phyloP scores from a whole-genome alignment of 2,329 filamentous ascomycete genomes.

The Paraphoma chrysanthemicola region DNA sequence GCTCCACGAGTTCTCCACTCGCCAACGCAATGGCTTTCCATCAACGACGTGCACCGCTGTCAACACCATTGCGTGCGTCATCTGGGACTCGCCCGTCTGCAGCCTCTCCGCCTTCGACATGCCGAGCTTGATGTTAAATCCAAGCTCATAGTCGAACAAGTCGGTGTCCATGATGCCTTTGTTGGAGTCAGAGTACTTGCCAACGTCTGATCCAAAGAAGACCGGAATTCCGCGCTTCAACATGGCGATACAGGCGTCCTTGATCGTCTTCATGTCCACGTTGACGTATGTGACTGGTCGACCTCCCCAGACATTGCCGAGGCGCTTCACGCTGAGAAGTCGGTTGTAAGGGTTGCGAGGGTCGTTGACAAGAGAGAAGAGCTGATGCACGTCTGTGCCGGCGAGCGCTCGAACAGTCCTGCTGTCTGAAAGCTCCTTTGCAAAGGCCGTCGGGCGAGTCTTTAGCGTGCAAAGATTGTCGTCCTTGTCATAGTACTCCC shows the following conservation, averaged over 20 bases:
- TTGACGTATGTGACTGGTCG: slow-evolving; percentile 82
- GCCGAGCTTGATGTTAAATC: slow-evolving; percentile 77
- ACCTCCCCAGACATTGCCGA: slow-evolving; percentile 83
- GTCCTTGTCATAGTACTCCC: slow-evolving; percentile 78
- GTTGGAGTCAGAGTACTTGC: slow-evolving; percentile 74
- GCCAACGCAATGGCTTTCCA: slow-evolving; percentile 75
- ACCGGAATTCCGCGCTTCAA: slow-evolving; percentile 78
- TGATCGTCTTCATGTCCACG: slow-evolving; percentile 76
- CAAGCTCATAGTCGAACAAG: slow-evolving; percentile 80
- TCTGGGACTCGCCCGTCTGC: slow-evolving; percentile 75
- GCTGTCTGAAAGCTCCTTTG: slow-evolving; percentile 69
- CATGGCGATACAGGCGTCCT: slow-evolving; percentile 77
- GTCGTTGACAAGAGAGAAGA: slow-evolving; percentile 86
- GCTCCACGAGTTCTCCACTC: slow-evolving; percentile 89
- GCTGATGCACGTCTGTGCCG: slow-evolving; percentile 66
- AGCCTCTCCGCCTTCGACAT: slow-evolving; percentile 80
- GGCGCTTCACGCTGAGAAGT: slow-evolving; percentile 76
- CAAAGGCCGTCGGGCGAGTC: slow-evolving; percentile 74
- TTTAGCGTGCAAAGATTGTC: slow-evolving; percentile 68
- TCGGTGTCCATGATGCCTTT: slow-evolving; percentile 81
- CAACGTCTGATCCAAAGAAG: slow-evolving; percentile 90
- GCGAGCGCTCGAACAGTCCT: slow-evolving; percentile 64
- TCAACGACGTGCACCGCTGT: slow-evolving; percentile 81
- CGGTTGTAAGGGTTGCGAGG: slow-evolving; percentile 77
- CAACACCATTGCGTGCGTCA: slow-evolving; percentile 94